Percentiles rank a stretch among this genome's conserved stretches.
Evolutionary conservation across 2,329 filamentous ascomycete genomes (phyloP).

Genomic region (Cladosporium sp.): DNA sequence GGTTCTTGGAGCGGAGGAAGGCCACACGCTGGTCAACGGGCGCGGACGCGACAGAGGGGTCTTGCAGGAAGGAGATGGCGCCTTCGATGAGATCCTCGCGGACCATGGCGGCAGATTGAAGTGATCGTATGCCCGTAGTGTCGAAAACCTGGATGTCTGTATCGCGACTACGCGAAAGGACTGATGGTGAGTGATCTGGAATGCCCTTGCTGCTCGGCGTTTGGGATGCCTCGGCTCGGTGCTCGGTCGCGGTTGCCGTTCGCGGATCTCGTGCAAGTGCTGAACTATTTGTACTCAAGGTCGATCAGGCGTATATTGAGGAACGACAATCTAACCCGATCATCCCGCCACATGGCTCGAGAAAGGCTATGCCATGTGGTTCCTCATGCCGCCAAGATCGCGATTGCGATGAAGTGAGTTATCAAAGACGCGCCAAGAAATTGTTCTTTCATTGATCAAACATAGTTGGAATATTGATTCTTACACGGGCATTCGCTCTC

Average conservation of each 20-base stretch:
- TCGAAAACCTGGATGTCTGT: not conserved
- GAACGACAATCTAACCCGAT: not conserved
- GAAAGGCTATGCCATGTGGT: not conserved
- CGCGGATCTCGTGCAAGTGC: not conserved
- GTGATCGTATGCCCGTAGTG: not conserved
- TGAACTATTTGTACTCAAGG: not conserved
- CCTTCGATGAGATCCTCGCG: conserved; percentile 90
- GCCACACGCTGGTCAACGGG: conserved; percentile 90
- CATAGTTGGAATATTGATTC: not conserved
- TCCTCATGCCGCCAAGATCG: not conserved
- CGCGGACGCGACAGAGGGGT: conserved; percentile 84
- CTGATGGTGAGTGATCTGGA: not conserved
- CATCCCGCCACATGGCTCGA: not conserved
- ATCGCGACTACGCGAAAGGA: not conserved
- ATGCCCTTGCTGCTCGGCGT: conserved; percentile 8
- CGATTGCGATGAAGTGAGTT: not conserved
- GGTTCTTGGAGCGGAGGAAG: conserved; percentile 93
- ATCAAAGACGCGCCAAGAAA: not conserved
- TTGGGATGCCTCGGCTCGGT: conserved; percentile 12
- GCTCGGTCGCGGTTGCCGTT: not conserved
- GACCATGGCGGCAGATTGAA: conserved; percentile 64
- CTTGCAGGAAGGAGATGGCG: conserved; percentile 73
- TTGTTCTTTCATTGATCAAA: not conserved
- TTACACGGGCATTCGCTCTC: not conserved
- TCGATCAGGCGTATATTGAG: not conserved